Conservation (phyloP, 441 rosid genomes). For the Omphalea diandra region DNA sequence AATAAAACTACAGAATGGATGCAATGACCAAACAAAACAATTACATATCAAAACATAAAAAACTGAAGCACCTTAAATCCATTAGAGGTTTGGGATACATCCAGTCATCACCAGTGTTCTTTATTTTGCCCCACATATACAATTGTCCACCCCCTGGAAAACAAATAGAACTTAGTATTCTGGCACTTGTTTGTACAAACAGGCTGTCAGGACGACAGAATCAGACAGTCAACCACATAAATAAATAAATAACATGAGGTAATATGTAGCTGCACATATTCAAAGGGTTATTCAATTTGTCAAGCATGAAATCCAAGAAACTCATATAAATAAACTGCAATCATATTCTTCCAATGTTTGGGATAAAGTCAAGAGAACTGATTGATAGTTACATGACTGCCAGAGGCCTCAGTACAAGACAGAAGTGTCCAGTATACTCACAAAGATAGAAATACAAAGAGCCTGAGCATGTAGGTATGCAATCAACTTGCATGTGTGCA, state of each 20-base stretch:
- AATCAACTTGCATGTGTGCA: background rate
- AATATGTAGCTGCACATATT: background rate
- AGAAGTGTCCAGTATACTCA: background rate
- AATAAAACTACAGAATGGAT: background rate
- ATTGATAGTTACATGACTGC: background rate
- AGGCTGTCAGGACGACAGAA: background rate
- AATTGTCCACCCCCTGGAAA: slow-evolving; percentile 92
- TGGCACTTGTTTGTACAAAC: background rate
- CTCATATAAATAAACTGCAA: background rate
- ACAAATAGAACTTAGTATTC: slow-evolving; percentile 4
- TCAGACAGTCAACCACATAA: background rate
- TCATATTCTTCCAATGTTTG: background rate
- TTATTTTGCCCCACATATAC: slow-evolving; percentile 99
- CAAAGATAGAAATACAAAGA: background rate
- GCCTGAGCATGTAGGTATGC: background rate
- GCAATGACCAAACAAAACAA: background rate
- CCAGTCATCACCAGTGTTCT: slow-evolving; percentile 92
- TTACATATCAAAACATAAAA: background rate
- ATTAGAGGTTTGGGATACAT: slow-evolving; percentile 98
- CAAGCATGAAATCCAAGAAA: background rate
- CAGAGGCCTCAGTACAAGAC: too few species aligned
- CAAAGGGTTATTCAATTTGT: too few species aligned
- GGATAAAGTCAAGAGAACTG: background rate
- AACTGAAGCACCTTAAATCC: slow-evolving; percentile 77
- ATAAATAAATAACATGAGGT: background rate